Evolutionary conservation across 2,329 filamentous ascomycete genomes (phyloP), one percentile per base, ranked within the genome.

Genomic region (Penicillium sp.): DNA sequence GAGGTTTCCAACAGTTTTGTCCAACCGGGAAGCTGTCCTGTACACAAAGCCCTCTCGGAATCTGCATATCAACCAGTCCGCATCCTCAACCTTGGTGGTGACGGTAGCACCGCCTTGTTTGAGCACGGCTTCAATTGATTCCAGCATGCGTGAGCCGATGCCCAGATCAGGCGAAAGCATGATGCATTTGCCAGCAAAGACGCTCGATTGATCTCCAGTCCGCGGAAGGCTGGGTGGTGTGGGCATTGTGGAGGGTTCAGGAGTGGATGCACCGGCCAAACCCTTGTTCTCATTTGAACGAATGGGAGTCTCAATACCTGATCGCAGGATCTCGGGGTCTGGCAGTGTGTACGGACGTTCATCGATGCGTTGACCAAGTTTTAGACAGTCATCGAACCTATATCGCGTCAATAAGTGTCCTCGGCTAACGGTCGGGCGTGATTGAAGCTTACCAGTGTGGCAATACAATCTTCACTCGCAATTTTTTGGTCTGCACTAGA

Each of bases 301-400:
- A 52, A 89, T 77, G 3, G 81, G 77, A 50, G 85, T 83, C 59
- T 87, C 81, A 19, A 84, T 78, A 6, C 80, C 78, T 44, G 80
- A 81, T 40, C 80, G 82, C n/a, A 96, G 79, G 36, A 96, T 90
- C 64, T 96, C 91, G 1, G 95, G 90, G 64, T 98, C 83, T 1
- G 95, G 95, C 1, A 98, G 82, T 19, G 86, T 79, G 71, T 99
- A 99, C 0, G 95, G 95, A 6, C 82, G 79, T 73, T 99, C 95
- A 66, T 91, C 89, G 66, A 99, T 97, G 59, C 91, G 87, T 75
- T 92, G 93, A 51, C 94, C 93, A 31, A 99, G 85, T 75, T 91
- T 95, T 66, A 99, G 85, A 76, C 95, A 99, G 73, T 97, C 94
- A 68, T 98, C 94, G 71, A 99, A 97, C 92, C 90, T 93, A 62